Evolutionary conservation across 306 rosid genomes (phyloP), one percentile per base, ranked within the genome.

Genomic region (Malus sieversii): DNA sequence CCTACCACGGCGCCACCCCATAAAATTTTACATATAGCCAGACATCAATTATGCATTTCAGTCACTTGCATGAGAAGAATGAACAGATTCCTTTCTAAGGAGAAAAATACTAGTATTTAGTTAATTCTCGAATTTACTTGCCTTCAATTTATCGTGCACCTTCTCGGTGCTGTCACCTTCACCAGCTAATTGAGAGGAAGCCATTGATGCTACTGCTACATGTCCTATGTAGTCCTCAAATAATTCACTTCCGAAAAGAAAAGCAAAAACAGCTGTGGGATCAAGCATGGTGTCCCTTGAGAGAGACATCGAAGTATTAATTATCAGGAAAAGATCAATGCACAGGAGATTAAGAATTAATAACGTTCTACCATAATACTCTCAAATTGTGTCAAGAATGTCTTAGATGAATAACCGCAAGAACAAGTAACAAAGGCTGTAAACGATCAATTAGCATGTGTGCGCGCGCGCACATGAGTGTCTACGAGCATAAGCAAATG

Each of bases 151-250:
- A 74, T 92, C 90, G 45, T 92, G 89, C 62, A 92, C 70, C 66
- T 85, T 86, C 81, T 90, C 96, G 22, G 88, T 83, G 84, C 86
- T 87, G 19, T 89, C 90, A 70, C 20, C 78, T 76, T 90, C 93
- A 46, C 79, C 87, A 1, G 79, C 83, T 62, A 90, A 70, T 60
- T 85, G 97, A 68, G 97, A 89, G 75, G 97, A 88, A 76, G 97
- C 91, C 97, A 95, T 90, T 12, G 99, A 89, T 74, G 97, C 93
- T 66, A 92, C 97, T 67, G 97, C 93, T 74, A 92, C 77, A 85
- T 92, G 97, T 72, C 99, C 97, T 53, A 89, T 58, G 61, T 95
- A 95, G 81, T 92, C 93, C 85, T 95, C 99, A 81, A 95, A 95
- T 81, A 90, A 75, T 82, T 92, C 97, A 80, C 97, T 92, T 78